phyloP scores from a whole-genome alignment of 192 early-diverging fungal genomes.

The Entomortierella lignicola region DNA sequence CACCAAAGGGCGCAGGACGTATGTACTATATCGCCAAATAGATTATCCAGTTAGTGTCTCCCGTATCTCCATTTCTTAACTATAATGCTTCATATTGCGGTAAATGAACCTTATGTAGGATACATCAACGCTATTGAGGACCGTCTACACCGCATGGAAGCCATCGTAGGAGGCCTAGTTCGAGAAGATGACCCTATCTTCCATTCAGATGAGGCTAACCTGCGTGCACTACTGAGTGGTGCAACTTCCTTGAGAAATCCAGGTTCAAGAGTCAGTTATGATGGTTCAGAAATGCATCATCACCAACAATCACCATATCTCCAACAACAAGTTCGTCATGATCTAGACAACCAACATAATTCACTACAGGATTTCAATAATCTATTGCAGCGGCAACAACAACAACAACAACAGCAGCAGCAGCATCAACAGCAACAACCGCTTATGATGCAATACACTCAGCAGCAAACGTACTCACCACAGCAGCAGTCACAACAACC shows the following conservation, averaged over 20 bases:
- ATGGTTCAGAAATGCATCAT: background rate
- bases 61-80: background rate
- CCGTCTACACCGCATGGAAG: conserved; percentile 77
- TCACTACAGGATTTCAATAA: conserved; percentile 24
- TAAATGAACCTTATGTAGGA: conserved; percentile 52
- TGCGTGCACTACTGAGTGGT: conserved; percentile 1
- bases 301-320: background rate
- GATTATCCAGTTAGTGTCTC: background rate
- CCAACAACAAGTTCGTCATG: background rate
- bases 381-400: conserved; percentile 21
- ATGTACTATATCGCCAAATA: conserved; percentile 9
- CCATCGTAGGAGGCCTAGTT: conserved; percentile 68
- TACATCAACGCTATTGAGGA: conserved; percentile 89
- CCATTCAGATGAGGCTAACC: conserved; percentile 5
- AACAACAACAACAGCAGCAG: conserved; percentile 28
- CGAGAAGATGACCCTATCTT: conserved; percentile 56
- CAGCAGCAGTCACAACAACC: conserved; percentile 16
- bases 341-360: conserved; percentile 30
- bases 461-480: conserved; percentile 5
- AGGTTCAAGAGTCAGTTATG: conserved; percentile 13
- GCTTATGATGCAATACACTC: conserved; percentile 2
- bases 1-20: conserved; percentile 69
- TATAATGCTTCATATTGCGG: background rate
- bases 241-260: conserved; percentile 3
- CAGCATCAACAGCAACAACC: conserved; percentile 19